Base-by-base conservation (phyloP, 345 rosid species). In the Moricandia moricandioides region DNA sequence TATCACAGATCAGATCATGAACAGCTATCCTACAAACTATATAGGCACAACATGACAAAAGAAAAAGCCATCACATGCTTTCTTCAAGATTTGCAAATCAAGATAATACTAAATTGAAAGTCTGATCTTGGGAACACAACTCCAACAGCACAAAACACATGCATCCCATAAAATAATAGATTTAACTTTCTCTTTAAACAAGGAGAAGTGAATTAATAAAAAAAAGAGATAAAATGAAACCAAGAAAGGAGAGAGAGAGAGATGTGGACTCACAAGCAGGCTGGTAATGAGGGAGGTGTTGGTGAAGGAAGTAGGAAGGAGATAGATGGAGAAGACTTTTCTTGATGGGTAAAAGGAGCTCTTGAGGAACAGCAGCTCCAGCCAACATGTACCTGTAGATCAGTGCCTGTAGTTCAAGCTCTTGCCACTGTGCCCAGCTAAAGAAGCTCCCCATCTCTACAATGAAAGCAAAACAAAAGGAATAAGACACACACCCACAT, bases 321-420 rank as follows among this genome's bases (percentile, higher is more conserved):
- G 90, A 18, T 67, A 91, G 82, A 68, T 87, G 88, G 43, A 84
- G 84, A 55, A 90, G 87, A 69, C 91, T 89, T 79, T 87, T 90
- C 94, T 83, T 89, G 87, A 95, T 92, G 33, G 90, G 88, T 52
- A 87, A 86, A 26, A 95, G 92, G 11, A 95, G 96, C 77, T 95
- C 94, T 43, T 85, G 81, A 26, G 98, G 98, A 78, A 95, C 87
- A 71, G 88, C 74, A 58, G 89, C 87, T 62, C 99, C 98, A 68
- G 91, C 92, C 62, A 89, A 56, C 96, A 95, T 92, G 83, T 90
- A 92, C 45, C 97, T 88, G 66, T 88, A 95, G 79, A 95, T 95
- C 90, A 90, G 78, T 63, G 97, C 99, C 80, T 95, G 99, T 33
- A 92, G 85, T 83, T 95, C 96, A 30, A 95, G 90, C 72, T 95